Base-by-base conservation (phyloP, 1,139 yeast genomes). In the Zhuliangozyma parablackwelliae region DNA sequence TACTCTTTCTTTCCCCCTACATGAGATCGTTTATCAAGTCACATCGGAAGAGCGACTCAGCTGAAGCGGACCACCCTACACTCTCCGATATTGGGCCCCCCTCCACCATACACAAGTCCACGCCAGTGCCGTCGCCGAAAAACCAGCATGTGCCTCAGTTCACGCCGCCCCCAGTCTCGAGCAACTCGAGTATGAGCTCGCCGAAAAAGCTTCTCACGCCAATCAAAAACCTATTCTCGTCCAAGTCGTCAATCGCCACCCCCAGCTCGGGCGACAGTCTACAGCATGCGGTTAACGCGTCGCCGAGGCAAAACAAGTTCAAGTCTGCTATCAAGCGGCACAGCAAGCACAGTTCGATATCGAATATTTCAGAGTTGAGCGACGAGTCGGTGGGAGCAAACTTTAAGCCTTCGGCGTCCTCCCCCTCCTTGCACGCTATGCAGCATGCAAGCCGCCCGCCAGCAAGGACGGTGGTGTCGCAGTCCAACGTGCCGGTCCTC, bases 11-110 rank as follows among this genome's bases (percentile, higher is more conserved):
- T 24, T 10, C 26, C 26, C 26, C n/a, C 9, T 24, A 9, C 10
- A 71, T 71, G 77, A 59, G 74, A 44, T 67, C 76, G n/a, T 69
- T 71, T 47, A 69, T 71, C 39, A 70, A 69, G 49, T 57, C 72
- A 10, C 76, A 70, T 47, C 56, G 62, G 43, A 51, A 68, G 43
- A 56, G 47, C 36, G 58, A 60, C 29, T 49, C 63, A 1, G 37
- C 44, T 11, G 40, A 37, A 16, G 41, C 48, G 9, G 47, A 40
- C 13, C 20, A 34, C 28, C 21, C 39, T 30, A 21, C 38, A 21
- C 27, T 40, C 16, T 29, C 33, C 28, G 26, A 21, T 10, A 10
- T 32, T 12, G 34, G 31, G 11, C 34, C 31, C 6, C 42, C 32
- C 26, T 39, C 37, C 5, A 38, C 42, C 3, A 5, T 26, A 29